These are phyloP conservation scores for Xanthoceras sorbifolium DNA, from an alignment of 345 rosid genomes.

Conservation along the genomic window DNA sequence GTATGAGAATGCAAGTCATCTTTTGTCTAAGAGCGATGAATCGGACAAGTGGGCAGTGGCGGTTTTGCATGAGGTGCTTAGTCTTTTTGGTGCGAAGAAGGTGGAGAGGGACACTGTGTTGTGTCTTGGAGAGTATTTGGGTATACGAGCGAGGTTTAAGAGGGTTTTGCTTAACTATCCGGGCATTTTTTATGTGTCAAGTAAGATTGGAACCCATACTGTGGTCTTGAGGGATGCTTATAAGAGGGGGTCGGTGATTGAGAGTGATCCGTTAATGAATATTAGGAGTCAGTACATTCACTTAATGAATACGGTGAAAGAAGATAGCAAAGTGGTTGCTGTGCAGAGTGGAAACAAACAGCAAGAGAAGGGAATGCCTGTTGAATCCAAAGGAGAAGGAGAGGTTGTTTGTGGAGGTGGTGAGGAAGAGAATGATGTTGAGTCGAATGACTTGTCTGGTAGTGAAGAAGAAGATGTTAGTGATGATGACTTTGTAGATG, in stretches of 20 bases:
- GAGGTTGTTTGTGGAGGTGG: slow-evolving; percentile 29
- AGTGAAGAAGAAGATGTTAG: slow-evolving; percentile 45
- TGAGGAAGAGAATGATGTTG: slow-evolving; percentile 22
- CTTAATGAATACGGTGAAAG: slow-evolving; percentile 64
- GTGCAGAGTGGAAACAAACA: slow-evolving; percentile 39
- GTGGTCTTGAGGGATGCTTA: slow-evolving; percentile 79
- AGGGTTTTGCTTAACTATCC: slow-evolving; percentile 75
- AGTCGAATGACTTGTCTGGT: slow-evolving; percentile 19
- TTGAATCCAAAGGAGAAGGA: slow-evolving; percentile 34
- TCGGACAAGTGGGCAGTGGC: slow-evolving; percentile 80
- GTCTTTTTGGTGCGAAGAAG: slow-evolving; percentile 76
- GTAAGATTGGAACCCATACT: slow-evolving; percentile 66
- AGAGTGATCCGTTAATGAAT: slow-evolving; percentile 55
- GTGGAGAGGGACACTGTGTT: slow-evolving; percentile 62
- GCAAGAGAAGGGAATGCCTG: slow-evolving; percentile 37
- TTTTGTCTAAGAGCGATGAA: slow-evolving; percentile 62
- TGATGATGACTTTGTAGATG: slow-evolving; percentile 38
- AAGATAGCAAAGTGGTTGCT: slow-evolving; percentile 38
- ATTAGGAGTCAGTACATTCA: slow-evolving; percentile 71
- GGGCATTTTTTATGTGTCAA: slow-evolving; percentile 72
- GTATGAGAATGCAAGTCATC: slow-evolving; percentile 60
- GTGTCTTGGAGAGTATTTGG: slow-evolving; percentile 66
- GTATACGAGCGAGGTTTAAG: slow-evolving; percentile 83
- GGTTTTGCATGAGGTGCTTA: slow-evolving; percentile 75
- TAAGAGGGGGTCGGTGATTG: slow-evolving; percentile 69